These are phyloP conservation scores for Phytophthora boehmeriae DNA, from an alignment of 352 stramenopile genomes.

Conservation along the genomic window DNA sequence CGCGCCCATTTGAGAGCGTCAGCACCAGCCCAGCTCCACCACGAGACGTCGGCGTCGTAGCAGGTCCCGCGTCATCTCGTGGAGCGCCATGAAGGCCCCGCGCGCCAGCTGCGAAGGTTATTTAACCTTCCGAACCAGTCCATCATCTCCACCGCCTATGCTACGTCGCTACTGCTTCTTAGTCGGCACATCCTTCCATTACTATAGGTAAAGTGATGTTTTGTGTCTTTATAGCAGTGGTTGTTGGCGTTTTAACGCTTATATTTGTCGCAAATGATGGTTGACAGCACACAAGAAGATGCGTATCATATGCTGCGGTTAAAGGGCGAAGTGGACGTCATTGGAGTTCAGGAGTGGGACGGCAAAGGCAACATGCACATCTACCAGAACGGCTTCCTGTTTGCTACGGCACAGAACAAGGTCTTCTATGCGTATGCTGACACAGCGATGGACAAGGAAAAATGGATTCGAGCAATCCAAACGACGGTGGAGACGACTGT, in stretches of 20 bases:
- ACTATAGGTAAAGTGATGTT: slow-evolving; percentile 59
- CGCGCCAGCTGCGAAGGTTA: slow-evolving; percentile 87
- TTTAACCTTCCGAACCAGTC: slow-evolving; percentile 85
- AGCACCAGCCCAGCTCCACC: slow-evolving; percentile 17
- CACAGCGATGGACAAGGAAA: slow-evolving; percentile 90
- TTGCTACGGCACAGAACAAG: slow-evolving; percentile 88
- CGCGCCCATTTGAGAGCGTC: slow-evolving; percentile 11
- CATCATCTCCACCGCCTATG: slow-evolving; percentile 87
- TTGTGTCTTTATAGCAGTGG: slow-evolving; percentile 1
- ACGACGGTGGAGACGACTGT: slow-evolving; percentile 86
- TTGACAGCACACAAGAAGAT: slow-evolving; percentile 84
- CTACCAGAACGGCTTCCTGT: slow-evolving; percentile 90
- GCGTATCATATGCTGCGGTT: slow-evolving; percentile 89
- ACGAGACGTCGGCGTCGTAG: slow-evolving; percentile 28
- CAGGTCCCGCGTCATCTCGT: slow-evolving; percentile 35
- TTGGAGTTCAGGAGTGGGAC: slow-evolving; percentile 92
- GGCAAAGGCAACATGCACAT: slow-evolving; percentile 93
- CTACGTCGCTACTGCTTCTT: slow-evolving; percentile 89
- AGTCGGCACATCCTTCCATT: slow-evolving; percentile 87
- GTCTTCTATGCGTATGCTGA: slow-evolving; percentile 91
- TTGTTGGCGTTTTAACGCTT: slow-evolving; percentile 4
- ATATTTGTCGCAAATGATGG: slow-evolving; percentile 1
- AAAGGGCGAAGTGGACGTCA: slow-evolving; percentile 87
- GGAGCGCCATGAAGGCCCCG: slow-evolving; percentile 79
- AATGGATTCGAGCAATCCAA: slow-evolving; percentile 90